Evolutionary conservation across 2,329 filamentous ascomycete species (phyloP).

Genomic region (Hymenoscyphus scutula): DNA sequence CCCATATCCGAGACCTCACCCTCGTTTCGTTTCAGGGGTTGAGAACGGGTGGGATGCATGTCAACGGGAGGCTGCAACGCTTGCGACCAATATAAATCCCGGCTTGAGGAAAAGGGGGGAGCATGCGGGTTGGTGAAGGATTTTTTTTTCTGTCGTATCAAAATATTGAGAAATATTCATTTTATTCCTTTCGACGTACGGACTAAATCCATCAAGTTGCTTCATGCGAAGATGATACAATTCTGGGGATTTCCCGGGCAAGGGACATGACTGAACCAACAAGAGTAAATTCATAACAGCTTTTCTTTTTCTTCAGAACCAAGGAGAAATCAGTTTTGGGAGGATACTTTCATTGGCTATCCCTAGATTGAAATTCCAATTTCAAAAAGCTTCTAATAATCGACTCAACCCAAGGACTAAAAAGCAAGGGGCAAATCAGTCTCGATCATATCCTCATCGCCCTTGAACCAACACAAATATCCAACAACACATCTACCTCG

Average conservation of each 20-base stretch:
- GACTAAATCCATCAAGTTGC: too few relatives aligned
- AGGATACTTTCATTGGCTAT: too few relatives aligned
- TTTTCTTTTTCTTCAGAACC: too few relatives aligned
- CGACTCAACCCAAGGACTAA: background rate
- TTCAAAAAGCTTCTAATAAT: background rate
- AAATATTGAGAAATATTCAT: too few relatives aligned
- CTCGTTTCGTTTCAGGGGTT: background rate
- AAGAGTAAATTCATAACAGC: too few relatives aligned
- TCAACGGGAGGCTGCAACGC: background rate
- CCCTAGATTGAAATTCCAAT: too few relatives aligned
- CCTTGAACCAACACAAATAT: background rate
- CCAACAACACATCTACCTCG: background rate
- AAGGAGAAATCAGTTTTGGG: too few relatives aligned
- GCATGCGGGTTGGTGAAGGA: background rate
- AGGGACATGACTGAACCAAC: too few relatives aligned
- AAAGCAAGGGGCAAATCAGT: background rate
- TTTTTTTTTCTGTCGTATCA: background rate
- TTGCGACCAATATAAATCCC: background rate
- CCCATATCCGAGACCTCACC: conserved; percentile 2
- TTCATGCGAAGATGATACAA: too few relatives aligned
- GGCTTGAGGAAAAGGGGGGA: background rate
- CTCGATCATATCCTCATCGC: too few relatives aligned
- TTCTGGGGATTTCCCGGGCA: too few relatives aligned
- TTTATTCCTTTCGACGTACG: too few relatives aligned
- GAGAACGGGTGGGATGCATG: conserved; percentile 2